A percentile compares a stretch with the other conserved stretches of the same genome.
Conservation (phyloP, 495 filamentous ascomycete genomes). For the Pseudevernia furfuracea region DNA sequence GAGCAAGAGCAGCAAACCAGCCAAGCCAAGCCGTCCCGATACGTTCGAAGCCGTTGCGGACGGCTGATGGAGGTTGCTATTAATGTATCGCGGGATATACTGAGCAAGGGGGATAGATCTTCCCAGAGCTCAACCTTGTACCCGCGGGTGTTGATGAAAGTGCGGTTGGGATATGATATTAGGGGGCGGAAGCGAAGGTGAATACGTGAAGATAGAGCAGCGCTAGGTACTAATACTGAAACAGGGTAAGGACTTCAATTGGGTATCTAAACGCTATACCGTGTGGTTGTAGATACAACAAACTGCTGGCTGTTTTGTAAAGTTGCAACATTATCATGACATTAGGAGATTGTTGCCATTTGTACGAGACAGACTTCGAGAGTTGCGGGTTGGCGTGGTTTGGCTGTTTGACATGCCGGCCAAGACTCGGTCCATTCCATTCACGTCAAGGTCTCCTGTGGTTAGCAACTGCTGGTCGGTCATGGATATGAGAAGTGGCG, state of each 20-base stretch:
- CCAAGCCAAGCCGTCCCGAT: conserved; percentile 16
- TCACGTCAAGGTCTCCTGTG: conserved; percentile 43
- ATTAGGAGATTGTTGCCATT: conserved; percentile 11
- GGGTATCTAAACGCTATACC: conserved; percentile 13
- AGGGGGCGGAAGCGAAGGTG: neutral
- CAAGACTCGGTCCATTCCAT: conserved; percentile 46
- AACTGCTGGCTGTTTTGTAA: neutral
- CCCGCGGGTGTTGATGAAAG: conserved; percentile 17
- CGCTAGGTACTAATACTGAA: neutral
- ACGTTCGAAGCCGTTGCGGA: conserved; percentile 21
- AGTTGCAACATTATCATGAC: conserved; percentile 2
- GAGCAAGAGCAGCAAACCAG: neutral
- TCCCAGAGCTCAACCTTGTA: conserved; percentile 51
- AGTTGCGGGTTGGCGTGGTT: conserved; percentile 7
- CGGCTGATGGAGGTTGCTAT: conserved; percentile 19
- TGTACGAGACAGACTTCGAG: conserved; percentile 1
- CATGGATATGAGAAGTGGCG: conserved; percentile 20
- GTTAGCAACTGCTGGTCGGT: conserved; percentile 40
- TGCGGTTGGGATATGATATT: neutral
- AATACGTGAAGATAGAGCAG: neutral
- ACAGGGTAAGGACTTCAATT: neutral
- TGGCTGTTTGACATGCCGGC: conserved; percentile 37
- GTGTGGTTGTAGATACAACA: neutral
- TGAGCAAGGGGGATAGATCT: conserved; percentile 52
- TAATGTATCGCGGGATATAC: conserved; percentile 53